A percentile compares a stretch with the other conserved stretches of the same genome.
Conservation (phyloP, 257 asterid genomes). For the Solanum lycopersicoides region DNA sequence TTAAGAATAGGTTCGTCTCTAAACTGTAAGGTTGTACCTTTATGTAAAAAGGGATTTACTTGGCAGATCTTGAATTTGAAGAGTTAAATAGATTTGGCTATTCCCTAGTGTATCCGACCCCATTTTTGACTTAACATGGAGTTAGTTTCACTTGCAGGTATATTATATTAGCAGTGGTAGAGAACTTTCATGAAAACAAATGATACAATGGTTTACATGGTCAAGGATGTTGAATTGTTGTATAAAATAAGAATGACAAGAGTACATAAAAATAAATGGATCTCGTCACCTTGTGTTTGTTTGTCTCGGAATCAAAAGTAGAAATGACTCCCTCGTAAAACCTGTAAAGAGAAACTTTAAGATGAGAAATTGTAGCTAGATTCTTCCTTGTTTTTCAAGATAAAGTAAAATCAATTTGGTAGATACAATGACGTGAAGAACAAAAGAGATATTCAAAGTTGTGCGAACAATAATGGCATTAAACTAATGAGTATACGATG, state of each 20-base stretch:
- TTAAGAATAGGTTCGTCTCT: neutral
- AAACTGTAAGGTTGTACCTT: neutral
- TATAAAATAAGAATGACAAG: neutral
- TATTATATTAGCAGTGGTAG: neutral
- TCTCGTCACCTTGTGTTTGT: slow-evolving; percentile 33
- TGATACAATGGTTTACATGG: neutral
- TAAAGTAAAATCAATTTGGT: neutral
- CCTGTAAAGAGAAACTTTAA: slow-evolving; percentile 25
- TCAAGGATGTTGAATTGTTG: neutral
- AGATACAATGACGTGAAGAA: neutral
- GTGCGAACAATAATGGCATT: neutral
- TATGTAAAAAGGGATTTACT: neutral
- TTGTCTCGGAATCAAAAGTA: slow-evolving; percentile 35
- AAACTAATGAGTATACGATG: neutral
- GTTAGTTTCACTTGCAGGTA: neutral
- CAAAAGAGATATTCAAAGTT: neutral
- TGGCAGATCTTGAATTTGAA: neutral
- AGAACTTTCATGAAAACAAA: neutral
- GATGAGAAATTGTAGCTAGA: neutral
- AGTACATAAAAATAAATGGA: neutral
- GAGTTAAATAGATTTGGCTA: neutral
- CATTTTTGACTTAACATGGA: neutral
- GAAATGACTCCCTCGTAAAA: slow-evolving; percentile 35
- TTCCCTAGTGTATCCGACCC: neutral
- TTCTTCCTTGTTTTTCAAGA: neutral